Percentiles rank a stretch among this genome's conserved stretches.
Evolutionary conservation across 2,329 filamentous ascomycete genomes (phyloP).

Genomic region (Botryosphaeria dothidea): DNA sequence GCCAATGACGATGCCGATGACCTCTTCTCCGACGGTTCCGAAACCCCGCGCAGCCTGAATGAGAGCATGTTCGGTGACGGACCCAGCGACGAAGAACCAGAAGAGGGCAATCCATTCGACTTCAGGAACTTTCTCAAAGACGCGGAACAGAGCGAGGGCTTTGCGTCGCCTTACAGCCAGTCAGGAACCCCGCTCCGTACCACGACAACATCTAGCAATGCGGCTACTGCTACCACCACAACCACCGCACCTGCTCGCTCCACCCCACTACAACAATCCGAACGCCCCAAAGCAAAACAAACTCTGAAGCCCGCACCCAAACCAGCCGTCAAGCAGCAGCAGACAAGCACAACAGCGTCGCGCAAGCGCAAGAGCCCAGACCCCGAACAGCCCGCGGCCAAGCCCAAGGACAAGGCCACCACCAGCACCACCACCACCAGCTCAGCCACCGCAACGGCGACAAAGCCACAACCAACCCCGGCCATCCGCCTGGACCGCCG

Average conservation of each 20-base stretch:
- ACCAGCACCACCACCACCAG: constrained; percentile 26
- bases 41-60: not conserved
- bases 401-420: constrained; percentile 28
- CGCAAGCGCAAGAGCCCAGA: constrained; percentile 32
- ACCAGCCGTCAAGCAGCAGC: not conserved
- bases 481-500: constrained; percentile 39
- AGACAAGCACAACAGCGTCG: not conserved
- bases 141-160: constrained; percentile 35
- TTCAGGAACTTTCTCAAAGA: constrained; percentile 48
- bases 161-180: constrained; percentile 25
- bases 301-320: not conserved
- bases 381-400: constrained; percentile 6
- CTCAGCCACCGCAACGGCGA: not conserved
- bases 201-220: not conserved
- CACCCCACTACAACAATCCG: not conserved
- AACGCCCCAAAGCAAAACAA: not conserved
- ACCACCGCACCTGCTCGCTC: constrained; percentile 2
- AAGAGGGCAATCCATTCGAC: constrained; percentile 50
- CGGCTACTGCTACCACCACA: not conserved
- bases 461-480: constrained; percentile 20
- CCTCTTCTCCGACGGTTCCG: constrained; percentile 27
- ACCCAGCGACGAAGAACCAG: constrained; percentile 34
- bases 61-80: constrained; percentile 3
- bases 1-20: constrained; percentile 26
- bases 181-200: constrained; percentile 17